Conservation (phyloP, 768 basidiomycete species). For the Lactarius tabidus region DNA sequence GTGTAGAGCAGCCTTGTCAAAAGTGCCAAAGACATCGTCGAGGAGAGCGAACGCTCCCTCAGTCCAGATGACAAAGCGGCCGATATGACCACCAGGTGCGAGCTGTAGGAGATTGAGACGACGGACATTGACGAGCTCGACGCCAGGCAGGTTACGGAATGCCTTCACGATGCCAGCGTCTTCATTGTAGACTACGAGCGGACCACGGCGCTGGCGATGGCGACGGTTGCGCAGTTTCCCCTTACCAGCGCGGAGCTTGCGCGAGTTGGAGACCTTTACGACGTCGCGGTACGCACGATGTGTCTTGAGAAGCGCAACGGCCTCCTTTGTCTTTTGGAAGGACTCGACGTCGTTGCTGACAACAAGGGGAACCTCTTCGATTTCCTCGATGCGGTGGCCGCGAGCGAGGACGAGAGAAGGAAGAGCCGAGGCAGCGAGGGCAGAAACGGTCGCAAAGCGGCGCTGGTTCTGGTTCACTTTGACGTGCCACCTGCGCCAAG, state of each 20-base stretch:
- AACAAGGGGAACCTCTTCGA: slow-evolving; percentile 96
- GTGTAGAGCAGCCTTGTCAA: slow-evolving; percentile 76
- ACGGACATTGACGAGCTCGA: slow-evolving; percentile 93
- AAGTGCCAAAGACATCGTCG: slow-evolving; percentile 94
- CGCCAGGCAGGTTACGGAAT: slow-evolving; percentile 98
- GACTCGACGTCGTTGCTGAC: slow-evolving; percentile 75
- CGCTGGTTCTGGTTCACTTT: slow-evolving; percentile 99
- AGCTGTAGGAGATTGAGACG: slow-evolving; percentile 97
- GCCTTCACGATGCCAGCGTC: slow-evolving; percentile 97
- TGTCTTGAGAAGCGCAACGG: slow-evolving; percentile 87
- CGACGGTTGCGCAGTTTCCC: slow-evolving; percentile 97
- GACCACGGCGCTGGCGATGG: slow-evolving; percentile 95
- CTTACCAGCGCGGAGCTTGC: slow-evolving; percentile 95
- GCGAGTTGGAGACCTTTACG: slow-evolving; percentile 94
- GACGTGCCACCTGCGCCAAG: slow-evolving; percentile 99
- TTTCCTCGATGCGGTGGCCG: slow-evolving; percentile 96
- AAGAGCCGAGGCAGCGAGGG: slow-evolving; percentile 94
- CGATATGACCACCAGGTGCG: slow-evolving; percentile 98
- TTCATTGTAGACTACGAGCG: slow-evolving; percentile 94
- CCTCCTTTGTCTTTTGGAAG: slow-evolving; percentile 95
- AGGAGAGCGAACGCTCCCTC: slow-evolving; percentile 89
- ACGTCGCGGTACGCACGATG: slow-evolving; percentile 90
- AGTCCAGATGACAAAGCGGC: slow-evolving; percentile 99
- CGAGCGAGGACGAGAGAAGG: slow-evolving; percentile 98
- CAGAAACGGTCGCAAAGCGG: slow-evolving; percentile 96